These are phyloP conservation scores for Cryptococcus jaspeensis DNA, from an alignment of 1,284 basidiomycete genomes.

Conservation along the genomic window DNA sequence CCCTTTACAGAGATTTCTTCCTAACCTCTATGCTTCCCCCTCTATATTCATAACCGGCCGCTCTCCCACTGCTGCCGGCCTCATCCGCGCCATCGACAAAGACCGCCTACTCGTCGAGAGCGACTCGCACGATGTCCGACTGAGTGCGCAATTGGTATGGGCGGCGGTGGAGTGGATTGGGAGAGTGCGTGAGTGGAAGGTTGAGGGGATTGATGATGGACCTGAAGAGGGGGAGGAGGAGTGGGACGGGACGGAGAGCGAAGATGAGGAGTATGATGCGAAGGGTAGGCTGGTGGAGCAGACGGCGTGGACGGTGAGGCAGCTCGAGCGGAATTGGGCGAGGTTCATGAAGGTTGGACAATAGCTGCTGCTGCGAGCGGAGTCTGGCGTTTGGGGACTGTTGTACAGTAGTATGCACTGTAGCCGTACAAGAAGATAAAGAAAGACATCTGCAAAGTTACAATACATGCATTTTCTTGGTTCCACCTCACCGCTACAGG, in stretches of 20 bases:
- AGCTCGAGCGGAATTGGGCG: conserved; percentile 50
- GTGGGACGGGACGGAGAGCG: conserved; percentile 19
- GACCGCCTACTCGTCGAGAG: conserved; percentile 52
- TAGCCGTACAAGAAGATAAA: no score
- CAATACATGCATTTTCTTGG: not conserved
- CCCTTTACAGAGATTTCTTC: conserved; percentile 30
- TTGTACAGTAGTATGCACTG: no score
- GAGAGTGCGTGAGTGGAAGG: conserved; percentile 37
- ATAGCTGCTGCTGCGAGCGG: no score
- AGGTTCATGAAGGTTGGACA: conserved; percentile 40
- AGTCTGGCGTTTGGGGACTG: no score
- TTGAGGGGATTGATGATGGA: conserved; percentile 33
- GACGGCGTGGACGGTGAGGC: conserved; percentile 35
- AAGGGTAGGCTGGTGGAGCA: conserved; percentile 10
- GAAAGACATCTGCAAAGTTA: no score
- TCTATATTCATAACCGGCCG: conserved; percentile 52
- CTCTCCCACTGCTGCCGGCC: conserved; percentile 34
- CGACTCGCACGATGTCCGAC: conserved; percentile 46
- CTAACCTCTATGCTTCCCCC: conserved; percentile 52
- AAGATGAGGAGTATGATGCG: conserved; percentile 18
- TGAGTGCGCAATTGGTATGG: conserved; percentile 41
- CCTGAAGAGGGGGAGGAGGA: conserved; percentile 10
- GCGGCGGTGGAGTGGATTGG: conserved; percentile 44
- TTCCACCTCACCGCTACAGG: no score
- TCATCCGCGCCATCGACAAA: conserved; percentile 41